Base-by-base conservation (phyloP, 208 protist genomes). In the Crithidia acanthocephali region DNA sequence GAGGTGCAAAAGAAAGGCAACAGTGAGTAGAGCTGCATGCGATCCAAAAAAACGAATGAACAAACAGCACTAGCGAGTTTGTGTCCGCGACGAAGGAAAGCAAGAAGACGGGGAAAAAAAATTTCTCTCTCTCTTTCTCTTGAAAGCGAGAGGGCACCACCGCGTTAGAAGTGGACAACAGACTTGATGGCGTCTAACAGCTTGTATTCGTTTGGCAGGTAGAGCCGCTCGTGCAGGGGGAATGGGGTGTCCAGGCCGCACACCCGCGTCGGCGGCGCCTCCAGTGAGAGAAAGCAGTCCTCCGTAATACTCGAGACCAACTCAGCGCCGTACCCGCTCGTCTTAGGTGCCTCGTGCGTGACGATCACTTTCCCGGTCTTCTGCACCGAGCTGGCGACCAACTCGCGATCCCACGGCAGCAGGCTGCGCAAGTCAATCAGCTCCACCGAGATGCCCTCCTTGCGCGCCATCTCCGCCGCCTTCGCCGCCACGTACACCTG, bases 201-300 rank as follows among this genome's bases (percentile, higher is more conserved):
- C 76, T 98, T 98, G 40, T 91, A 51, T 70, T 95, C 95, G 69
- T 98, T 98, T 8, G 98, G 98, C 20, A 99, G 64, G 74, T 99
- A 99, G 42, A 98, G 83, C 50, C 88, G 79, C 83, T 99, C 98
- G 73, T 99, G 97, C 51, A 98, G 80, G 50, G 98, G 98, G 79
- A 99, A 97, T 15, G 98, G 98, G 9, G 97, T 98, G 83, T 99
- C 98, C 30, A 96, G 94, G 42, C 98, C 98, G 81, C 96, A 98
- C n/a, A 99, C 94, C 37, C 98, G 90, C 69, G 79, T 87, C n/a
- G 98, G 94, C 42, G 98, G 98, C 9, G 98, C 94, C 82, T 99
- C 96, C 13, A 99, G 85, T 23, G 88, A 92, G 9, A 98, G 85
- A 79, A 98, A 99, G 80, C 96, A 98, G 70, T 95, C 84, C 76